These are phyloP conservation scores for Fusarium sp. DNA, from an alignment of 2,329 filamentous ascomycete species.

Conservation along the genomic window DNA sequence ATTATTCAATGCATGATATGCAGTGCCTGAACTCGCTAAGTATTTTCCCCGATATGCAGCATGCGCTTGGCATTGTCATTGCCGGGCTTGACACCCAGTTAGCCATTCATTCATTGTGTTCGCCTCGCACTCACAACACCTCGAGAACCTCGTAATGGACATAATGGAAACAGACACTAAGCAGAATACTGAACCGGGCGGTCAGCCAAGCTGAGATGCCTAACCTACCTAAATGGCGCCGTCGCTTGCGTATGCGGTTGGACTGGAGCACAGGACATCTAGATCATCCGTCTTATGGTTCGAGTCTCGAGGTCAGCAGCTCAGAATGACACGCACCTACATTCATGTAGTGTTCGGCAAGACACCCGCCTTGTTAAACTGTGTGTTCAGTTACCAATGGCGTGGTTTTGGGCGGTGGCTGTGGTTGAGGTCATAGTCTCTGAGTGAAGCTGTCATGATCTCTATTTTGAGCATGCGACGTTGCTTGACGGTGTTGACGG, in stretches of 20 bases:
- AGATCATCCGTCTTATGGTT: conserved; percentile 36
- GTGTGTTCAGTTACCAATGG: not conserved
- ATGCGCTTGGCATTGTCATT: conserved; percentile 19
- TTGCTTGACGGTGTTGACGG: conserved; percentile 1
- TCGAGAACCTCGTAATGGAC: conserved; percentile 8
- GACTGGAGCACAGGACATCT: conserved; percentile 22
- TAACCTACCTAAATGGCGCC: conserved; percentile 21
- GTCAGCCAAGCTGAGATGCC: conserved; percentile 33
- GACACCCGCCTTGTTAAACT: conserved; percentile 7
- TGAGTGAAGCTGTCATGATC: conserved; percentile 15
- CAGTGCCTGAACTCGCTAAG: not conserved
- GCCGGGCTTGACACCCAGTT: not conserved
- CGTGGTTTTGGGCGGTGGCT: conserved; percentile 4
- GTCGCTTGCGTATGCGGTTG: conserved; percentile 34
- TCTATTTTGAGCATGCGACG: not conserved
- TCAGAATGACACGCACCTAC: conserved; percentile 23
- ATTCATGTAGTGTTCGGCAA: conserved; percentile 11
- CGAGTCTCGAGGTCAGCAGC: conserved; percentile 33
- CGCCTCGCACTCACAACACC: conserved; percentile 22
- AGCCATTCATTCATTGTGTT: conserved; percentile 13
- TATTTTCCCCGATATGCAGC: conserved; percentile 8
- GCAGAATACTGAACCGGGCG: conserved; percentile 22
- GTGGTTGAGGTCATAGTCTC: not conserved
- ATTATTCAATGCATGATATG: conserved; percentile 8
- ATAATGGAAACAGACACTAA: not conserved